phyloP scores from a whole-genome alignment of 2,329 filamentous ascomycete genomes.

The Trichoderma endophyticum region DNA sequence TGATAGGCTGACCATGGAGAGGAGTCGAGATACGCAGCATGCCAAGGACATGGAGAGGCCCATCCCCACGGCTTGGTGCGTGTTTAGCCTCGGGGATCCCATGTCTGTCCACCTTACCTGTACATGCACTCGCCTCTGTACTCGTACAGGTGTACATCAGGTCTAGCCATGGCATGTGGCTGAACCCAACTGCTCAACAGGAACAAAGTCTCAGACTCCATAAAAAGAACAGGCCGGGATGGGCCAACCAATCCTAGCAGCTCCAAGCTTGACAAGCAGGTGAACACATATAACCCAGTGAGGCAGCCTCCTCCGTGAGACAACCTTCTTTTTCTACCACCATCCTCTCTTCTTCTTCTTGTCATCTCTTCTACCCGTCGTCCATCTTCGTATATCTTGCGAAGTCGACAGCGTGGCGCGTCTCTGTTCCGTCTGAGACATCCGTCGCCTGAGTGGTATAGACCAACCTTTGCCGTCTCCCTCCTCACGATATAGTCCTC shows the following conservation, averaged over 20 bases:
- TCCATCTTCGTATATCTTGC: neutral
- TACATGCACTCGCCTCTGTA: neutral
- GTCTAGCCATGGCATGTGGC: neutral
- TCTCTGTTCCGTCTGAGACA: neutral
- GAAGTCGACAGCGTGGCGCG: neutral
- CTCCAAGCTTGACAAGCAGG: neutral
- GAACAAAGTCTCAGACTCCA: neutral
- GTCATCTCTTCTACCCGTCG: neutral
- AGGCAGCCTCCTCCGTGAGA: neutral
- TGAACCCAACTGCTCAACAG: neutral
- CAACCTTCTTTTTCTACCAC: neutral
- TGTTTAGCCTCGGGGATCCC: constrained; percentile 7
- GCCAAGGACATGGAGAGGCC: neutral
- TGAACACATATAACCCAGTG: neutral
- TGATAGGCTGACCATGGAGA: neutral
- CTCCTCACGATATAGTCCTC: neutral
- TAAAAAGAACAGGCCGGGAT: neutral
- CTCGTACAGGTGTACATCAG: neutral
- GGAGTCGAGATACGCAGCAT: constrained; percentile 6
- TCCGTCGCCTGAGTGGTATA: neutral
- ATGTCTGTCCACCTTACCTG: neutral
- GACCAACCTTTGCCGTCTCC: neutral
- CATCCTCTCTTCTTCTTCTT: neutral
- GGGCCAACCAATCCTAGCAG: neutral
- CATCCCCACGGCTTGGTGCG: neutral